These are phyloP conservation scores for Nemania diffusa DNA, from an alignment of 2,329 filamentous ascomycete species.

Conservation along the genomic window DNA sequence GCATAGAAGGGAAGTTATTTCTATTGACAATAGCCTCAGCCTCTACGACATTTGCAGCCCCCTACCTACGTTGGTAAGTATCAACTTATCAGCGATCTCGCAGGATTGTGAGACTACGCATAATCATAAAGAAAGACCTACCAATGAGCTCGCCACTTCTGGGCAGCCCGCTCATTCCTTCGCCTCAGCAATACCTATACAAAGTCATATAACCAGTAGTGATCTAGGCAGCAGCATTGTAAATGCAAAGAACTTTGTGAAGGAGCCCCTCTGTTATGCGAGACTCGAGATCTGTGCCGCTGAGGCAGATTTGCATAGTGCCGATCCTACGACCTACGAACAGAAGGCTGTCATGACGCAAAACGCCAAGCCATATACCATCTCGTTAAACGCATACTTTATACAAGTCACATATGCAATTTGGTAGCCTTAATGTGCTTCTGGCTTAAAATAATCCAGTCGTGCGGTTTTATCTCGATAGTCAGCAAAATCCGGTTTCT, in stretches of 20 bases:
- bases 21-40: neutral
- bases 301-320: slow-evolving; percentile 15
- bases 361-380: neutral
- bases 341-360: neutral
- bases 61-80: neutral
- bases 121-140: neutral
- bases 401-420: neutral
- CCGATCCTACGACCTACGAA: neutral
- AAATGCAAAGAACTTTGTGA: neutral
- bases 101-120: neutral
- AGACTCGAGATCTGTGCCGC: slow-evolving; percentile 11
- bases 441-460: neutral
- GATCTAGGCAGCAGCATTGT: slow-evolving; percentile 11
- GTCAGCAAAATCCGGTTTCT: neutral
- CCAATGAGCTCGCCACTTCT: neutral
- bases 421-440: neutral
- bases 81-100: neutral
- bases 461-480: neutral
- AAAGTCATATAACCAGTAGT: neutral
- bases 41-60: neutral
- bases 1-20: too few species aligned
- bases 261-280: slow-evolving; percentile 15
- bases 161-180: too few species aligned
- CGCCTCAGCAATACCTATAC: neutral
- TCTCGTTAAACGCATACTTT: neutral